Evolutionary conservation across 2,329 filamentous ascomycete species (phyloP), one percentile per base, ranked within the genome.

Genomic region (Cytospora piceicola): DNA sequence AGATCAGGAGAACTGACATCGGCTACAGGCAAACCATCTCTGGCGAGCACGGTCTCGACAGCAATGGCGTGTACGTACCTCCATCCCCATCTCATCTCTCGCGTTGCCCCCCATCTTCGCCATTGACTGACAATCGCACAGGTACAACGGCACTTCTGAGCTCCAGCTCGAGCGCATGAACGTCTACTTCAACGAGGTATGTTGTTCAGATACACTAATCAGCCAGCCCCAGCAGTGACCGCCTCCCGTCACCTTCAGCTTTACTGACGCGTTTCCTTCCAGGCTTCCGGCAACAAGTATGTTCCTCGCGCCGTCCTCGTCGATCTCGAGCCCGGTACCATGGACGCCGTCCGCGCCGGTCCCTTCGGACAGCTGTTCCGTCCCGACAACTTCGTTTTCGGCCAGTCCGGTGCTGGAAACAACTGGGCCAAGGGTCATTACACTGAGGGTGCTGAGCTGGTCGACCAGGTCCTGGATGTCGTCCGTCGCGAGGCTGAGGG

Each of bases 401-500:
- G 95, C 76, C 95, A 98, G 86, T 98, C 95, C 76, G 94, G 95
- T 88, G 95, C 95, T 81, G 95, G 95, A 84, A 99, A 99, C 93
- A 98, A 98, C 90, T 99, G 95, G 95, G 95, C 95, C 82, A 99
- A 98, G 90, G 95, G 95, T 85, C 95, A 99, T 82, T 99, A 99
- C 89, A 99, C 95, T 72, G 95, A 99, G 86, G 95, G 95, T 89
- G 95, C 95, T 74, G 95, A 99, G 86, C 89, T 98, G 71, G 95
- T 99, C 74, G 95, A 99, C 86, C 88, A 97, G 78, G 95, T 99
- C 74, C 89, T 99, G 74, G 95, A 98, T 79, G 95, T 99, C 72
- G 94, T 99, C 78, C 95, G 95, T 79, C 94, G 95, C 77, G 95
- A 99, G 88, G 94, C 95, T 73, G 95, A 99, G 85, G 93, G 92